Evolutionary conservation across 129 eudicot species (phyloP), one percentile per base, ranked within the genome.

Genomic region (Oenanthe sinensis): DNA sequence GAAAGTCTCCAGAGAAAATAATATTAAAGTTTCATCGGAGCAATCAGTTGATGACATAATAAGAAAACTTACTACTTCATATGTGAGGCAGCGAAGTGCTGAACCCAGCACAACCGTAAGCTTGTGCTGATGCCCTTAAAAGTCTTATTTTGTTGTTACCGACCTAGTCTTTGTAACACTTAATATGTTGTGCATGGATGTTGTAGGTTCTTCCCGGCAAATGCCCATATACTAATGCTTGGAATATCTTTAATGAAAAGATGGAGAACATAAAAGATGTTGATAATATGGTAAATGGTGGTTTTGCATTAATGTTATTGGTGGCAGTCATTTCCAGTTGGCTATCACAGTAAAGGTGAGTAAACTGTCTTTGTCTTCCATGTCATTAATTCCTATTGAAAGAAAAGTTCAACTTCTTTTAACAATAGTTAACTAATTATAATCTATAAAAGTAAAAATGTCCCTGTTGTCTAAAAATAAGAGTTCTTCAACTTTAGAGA

Each of bases 331-430:
- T 92, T 68, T 88, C 89, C 47, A 87, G 92, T 44, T 88, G 88
- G 92, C 84, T 87, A 50, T 91, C 97, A 70, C 55, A 79, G 52
- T 91, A 77, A 89, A 84, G 94, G 91, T 91, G 45, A 91, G 36
- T 33, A 33, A 33, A 33, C 36, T 33, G 36, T 33, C 36, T 33
- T 33, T 33, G 36, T 33, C 36, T 33, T 33, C 36, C 36, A 33
- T 2, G 58, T 16, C 24, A 5, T 17, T 20, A 20, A 16, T 55
- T 7, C 28, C 65, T 20, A 22, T 55, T 20, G 28, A 55, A 22
- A 55, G 22, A 0, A 22, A 55, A 55, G 65, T 55, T 26, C 62
- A 7, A 54, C 62, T 54, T 17, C 24, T 52, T 19, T 54, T 54
- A 54, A 7, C 62, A 20, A 54, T 54, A 50, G 2, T 6, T 54